These are phyloP conservation scores for Nannizzia gypsea DNA, from an alignment of 2,329 filamentous ascomycete genomes.

Conservation along the genomic window DNA sequence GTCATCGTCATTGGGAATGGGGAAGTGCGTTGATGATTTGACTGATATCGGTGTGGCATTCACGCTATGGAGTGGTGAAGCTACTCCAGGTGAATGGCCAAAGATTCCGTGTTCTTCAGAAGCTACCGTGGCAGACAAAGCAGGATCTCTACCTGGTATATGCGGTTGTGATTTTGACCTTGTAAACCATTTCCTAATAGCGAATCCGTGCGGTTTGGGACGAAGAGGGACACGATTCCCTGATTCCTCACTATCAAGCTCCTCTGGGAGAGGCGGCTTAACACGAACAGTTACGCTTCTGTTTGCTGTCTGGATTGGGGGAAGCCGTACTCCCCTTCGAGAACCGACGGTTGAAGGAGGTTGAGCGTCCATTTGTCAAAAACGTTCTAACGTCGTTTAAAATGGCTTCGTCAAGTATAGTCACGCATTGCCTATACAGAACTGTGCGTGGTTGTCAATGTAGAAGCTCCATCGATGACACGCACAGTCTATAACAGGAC, in stretches of 20 bases:
- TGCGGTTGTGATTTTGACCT: constrained; percentile 25
- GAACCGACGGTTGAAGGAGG: constrained; percentile 24
- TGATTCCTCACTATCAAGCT: constrained; percentile 19
- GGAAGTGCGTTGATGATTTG: constrained; percentile 12
- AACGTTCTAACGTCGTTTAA: background rate
- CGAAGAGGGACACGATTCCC: constrained; percentile 25
- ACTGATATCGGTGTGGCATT: background rate
- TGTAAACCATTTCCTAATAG: constrained; percentile 27
- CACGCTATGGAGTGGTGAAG: background rate
- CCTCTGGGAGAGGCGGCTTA: constrained; percentile 18
- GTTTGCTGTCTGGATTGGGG: constrained; percentile 28
- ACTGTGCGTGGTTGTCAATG: background rate
- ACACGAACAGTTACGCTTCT: constrained; percentile 9
- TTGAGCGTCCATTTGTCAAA: constrained; percentile 6
- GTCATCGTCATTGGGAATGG: constrained; percentile 18
- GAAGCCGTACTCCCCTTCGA: constrained; percentile 27
- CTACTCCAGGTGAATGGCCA: background rate
- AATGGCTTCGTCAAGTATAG: background rate
- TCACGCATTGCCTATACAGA: background rate
- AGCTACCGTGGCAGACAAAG: constrained; percentile 25
- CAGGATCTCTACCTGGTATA: constrained; percentile 19
- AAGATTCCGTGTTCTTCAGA: constrained; percentile 9
- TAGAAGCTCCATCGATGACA: background rate
- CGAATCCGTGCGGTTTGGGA: constrained; percentile 27
- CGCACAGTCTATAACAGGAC: background rate